These are phyloP conservation scores for Cladosporium cucumerinum DNA, from an alignment of 2,329 filamentous ascomycete species.

Conservation along the genomic window DNA sequence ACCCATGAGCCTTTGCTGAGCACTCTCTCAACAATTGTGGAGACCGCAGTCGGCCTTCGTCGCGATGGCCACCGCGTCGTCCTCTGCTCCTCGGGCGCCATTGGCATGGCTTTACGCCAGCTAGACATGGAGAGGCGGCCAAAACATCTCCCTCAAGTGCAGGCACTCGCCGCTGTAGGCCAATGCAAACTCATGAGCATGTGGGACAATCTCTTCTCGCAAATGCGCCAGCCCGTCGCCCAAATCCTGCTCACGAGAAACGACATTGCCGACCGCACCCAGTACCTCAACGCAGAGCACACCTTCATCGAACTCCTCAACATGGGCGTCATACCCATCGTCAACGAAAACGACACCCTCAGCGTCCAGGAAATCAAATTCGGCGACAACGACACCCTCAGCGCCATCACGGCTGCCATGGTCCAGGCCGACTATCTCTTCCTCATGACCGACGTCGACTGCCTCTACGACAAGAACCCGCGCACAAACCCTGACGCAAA, in stretches of 20 bases:
- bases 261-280: conserved; percentile 92
- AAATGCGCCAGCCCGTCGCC: conserved; percentile 84
- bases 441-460: conserved; percentile 98
- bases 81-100: conserved; percentile 94
- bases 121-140: conserved; percentile 87
- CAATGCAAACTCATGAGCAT: conserved; percentile 93
- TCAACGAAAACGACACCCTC: conserved; percentile 97
- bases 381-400: conserved; percentile 96
- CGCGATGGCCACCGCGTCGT: conserved; percentile 92
- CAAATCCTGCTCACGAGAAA: conserved; percentile 93
- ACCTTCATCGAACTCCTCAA: conserved; percentile 85
- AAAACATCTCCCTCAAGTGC: conserved; percentile 84
- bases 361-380: conserved; percentile 99
- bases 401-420: conserved; percentile 95
- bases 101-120: conserved; percentile 84
- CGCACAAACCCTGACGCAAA: conserved; percentile 78
- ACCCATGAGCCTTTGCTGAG: conserved; percentile 91
- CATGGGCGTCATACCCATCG: conserved; percentile 96
- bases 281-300: conserved; percentile 96
- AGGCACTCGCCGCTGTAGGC: conserved; percentile 92
- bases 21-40: conserved; percentile 86
- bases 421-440: conserved; percentile 95
- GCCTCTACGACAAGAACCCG: conserved; percentile 94
- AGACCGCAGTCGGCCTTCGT: conserved; percentile 81
- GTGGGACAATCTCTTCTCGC: conserved; percentile 88